Evolutionary conservation across 2,329 filamentous ascomycete genomes (phyloP), one percentile per base, ranked within the genome.

Genomic region (Botrytis hyacinthi): DNA sequence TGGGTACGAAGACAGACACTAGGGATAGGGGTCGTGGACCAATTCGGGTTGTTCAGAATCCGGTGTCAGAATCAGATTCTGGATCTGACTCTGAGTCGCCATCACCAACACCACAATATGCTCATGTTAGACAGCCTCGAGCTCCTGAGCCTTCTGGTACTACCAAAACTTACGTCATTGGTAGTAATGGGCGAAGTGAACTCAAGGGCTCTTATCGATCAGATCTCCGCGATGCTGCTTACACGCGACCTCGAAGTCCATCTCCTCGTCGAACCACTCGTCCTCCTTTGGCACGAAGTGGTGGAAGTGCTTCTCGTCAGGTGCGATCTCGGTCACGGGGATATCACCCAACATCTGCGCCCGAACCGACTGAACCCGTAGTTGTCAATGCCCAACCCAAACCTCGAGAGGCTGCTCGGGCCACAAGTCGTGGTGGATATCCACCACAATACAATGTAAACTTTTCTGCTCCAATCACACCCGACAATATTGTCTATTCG

Each of bases 121-220:
- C 66, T 59, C 59, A 72, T 54, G 14, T 32, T 37, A 66, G 60
- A 44, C 73, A 70, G 51, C 75, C 72, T 57, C 72, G 76, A 67
- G 44, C 54, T n/a, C 70, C 60, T n/a, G 75, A 76, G 63, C 68
- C 75, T 29, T 78, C 73, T 40, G 75, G 77, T 26, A 81, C 80
- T 65, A 68, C 48, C 26, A 70, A 70, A 46, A 70, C 68, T 22
- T 72, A 72, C 29, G 46, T 72, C 60, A 74, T 77, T 32, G 74
- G 80, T 29, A 74, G 76, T 14, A 74, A 78, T 62, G 77, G 77
- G 29, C 76, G 77, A 26, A 73, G 73, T 8, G 71, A 79, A 35
- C 60, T 48, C 22, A 65, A 51, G 32, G 32, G 35, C 20, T 65
- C 63, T 66, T 78, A 77, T 67, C 78, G 78, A 57, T 72, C 75